These are phyloP conservation scores for Mortierella alpina DNA, from an alignment of 192 early-diverging fungal species.

Conservation along the genomic window DNA sequence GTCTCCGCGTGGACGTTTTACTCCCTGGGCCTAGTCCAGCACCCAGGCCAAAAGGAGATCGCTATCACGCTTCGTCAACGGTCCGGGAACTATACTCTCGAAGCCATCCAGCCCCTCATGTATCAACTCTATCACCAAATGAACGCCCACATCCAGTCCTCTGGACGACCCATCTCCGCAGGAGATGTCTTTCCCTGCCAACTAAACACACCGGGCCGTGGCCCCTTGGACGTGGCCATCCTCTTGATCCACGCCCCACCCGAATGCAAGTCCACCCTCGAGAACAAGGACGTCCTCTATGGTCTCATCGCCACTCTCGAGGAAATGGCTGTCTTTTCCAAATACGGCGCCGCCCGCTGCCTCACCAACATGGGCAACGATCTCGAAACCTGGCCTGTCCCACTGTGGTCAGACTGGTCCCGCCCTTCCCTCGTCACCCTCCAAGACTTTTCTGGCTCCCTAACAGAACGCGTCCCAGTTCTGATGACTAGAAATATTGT, in stretches of 20 bases:
- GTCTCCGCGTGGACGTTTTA: conserved; percentile 44
- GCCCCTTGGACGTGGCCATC: conserved; percentile 22
- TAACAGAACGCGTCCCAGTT: conserved; percentile 24
- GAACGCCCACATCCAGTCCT: conserved; percentile 25
- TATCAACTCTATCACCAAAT: conserved; percentile 41
- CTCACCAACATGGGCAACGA: conserved; percentile 53
- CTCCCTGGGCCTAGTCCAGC: conserved; percentile 25
- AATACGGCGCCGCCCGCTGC: conserved; percentile 42
- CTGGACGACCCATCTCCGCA: conserved; percentile 27
- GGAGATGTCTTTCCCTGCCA: conserved; percentile 40
- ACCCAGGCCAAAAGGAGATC: conserved; percentile 49
- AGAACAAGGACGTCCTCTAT: conserved; percentile 50
- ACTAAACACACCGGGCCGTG: conserved; percentile 26
- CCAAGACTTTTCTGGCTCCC: conserved; percentile 29
- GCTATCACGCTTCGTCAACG: conserved; percentile 45
- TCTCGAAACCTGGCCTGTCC: conserved; percentile 47
- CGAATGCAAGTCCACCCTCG: conserved; percentile 30
- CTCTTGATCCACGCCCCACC: conserved; percentile 40
- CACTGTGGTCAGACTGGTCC: conserved; percentile 52
- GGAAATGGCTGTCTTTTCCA: conserved; percentile 40
- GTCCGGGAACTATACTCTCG: conserved; percentile 31
- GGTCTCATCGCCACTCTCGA: conserved; percentile 43
- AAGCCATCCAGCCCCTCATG: conserved; percentile 40
- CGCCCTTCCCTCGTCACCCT: conserved; percentile 23
- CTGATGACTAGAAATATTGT: conserved; percentile 46